Evolutionary conservation across 352 stramenopile species (phyloP).

Genomic region (Globisporangium acanthophoron): DNA sequence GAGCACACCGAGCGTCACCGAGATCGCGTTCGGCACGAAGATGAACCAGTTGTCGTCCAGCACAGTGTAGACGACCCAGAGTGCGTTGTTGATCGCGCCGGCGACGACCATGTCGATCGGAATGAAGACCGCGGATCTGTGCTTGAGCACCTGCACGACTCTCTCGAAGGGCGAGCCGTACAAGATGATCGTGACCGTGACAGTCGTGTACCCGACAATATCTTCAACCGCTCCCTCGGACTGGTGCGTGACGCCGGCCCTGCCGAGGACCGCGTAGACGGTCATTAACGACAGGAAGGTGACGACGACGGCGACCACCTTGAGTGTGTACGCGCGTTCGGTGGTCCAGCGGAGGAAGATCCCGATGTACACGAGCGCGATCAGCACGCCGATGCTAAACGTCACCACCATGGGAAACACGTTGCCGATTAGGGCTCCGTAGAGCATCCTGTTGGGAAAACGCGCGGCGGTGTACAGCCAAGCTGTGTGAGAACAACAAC

Average conservation of each 20-base stretch:
- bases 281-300: conserved; percentile 18
- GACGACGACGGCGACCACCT: conserved; percentile 12
- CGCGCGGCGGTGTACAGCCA: too few relatives aligned
- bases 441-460: conserved; percentile 12
- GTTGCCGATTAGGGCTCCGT: conserved; percentile 16
- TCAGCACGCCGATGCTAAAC: conserved; percentile 29
- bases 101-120: conserved; percentile 40
- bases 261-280: conserved; percentile 22
- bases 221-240: conserved; percentile 11
- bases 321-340: not conserved
- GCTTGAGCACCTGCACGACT: conserved; percentile 29
- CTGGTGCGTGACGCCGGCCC: conserved; percentile 22
- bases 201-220: conserved; percentile 14
- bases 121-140: conserved; percentile 38
- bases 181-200: conserved; percentile 6
- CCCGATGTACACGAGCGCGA: conserved; percentile 26
- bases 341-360: conserved; percentile 18
- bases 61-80: conserved; percentile 16
- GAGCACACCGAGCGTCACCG: conserved; percentile 9
- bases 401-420: conserved; percentile 42
- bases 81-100: conserved; percentile 29
- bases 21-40: conserved; percentile 18
- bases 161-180: conserved; percentile 35
- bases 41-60: conserved; percentile 11
- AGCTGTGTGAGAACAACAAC: not conserved